Evolutionary conservation across 768 basidiomycete species (phyloP).

Genomic region (Macrolepiota albuminosa): DNA sequence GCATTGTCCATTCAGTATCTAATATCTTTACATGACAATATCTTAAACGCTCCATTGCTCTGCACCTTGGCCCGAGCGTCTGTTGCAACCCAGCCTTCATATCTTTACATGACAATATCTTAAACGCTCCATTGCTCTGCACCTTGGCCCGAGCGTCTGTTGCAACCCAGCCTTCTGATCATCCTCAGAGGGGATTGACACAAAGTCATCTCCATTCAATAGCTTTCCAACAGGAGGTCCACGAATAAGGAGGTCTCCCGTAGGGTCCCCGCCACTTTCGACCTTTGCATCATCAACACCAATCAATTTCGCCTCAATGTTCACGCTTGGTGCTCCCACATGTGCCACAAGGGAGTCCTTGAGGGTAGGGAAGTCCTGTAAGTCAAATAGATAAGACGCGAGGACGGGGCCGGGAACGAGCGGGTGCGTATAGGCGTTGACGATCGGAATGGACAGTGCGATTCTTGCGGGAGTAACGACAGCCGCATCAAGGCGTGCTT

Average conservation of each 20-base stretch:
- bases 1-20: neutral
- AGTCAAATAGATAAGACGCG: conserved; percentile 78
- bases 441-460: conserved; percentile 71
- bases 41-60: conserved; percentile 63
- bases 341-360: conserved; percentile 33
- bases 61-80: conserved; percentile 44
- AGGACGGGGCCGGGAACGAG: conserved; percentile 73
- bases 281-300: conserved; percentile 61
- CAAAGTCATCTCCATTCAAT: conserved; percentile 37
- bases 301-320: conserved; percentile 78
- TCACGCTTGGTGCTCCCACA: conserved; percentile 79
- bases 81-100: conserved; percentile 42
- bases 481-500: conserved; percentile 47
- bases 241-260: conserved; percentile 54
- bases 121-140: conserved; percentile 66
- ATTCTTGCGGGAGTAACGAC: conserved; percentile 61
- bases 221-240: conserved; percentile 70
- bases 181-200: conserved; percentile 26
- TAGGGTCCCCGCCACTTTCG: conserved; percentile 64
- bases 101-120: conserved; percentile 23
- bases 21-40: conserved; percentile 14
- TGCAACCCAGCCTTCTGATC: conserved; percentile 40
- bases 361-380: conserved; percentile 61
- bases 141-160: conserved; percentile 43
- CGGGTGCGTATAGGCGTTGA: conserved; percentile 58